These are phyloP conservation scores for Marsdenia floribunda DNA, from an alignment of 257 asterid genomes.

Conservation along the genomic window DNA sequence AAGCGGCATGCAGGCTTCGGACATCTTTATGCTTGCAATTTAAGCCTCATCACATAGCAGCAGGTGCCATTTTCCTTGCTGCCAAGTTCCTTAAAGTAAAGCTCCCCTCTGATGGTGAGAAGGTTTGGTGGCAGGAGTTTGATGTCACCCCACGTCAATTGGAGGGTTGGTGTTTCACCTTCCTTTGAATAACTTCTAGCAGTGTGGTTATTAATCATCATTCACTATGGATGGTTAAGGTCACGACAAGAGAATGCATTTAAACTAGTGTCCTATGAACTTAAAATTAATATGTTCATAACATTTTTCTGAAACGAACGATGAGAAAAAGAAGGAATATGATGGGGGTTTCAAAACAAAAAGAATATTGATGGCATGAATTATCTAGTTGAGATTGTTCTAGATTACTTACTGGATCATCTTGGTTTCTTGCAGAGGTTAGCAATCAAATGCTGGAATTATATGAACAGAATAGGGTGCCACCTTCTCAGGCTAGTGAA, in stretches of 20 bases:
- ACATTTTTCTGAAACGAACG: neutral
- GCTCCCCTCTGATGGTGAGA: conserved; percentile 94
- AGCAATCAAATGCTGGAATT: conserved; percentile 94
- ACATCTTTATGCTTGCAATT: conserved; percentile 97
- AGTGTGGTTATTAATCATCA: conserved; percentile 11
- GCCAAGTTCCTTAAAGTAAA: conserved; percentile 98
- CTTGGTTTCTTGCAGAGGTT: conserved; percentile 65
- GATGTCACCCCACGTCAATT: conserved; percentile 99
- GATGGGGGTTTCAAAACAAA: neutral
- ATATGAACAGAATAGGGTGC: conserved; percentile 69
- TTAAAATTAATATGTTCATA: neutral
- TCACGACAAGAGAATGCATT: neutral
- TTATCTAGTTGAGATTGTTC: no score
- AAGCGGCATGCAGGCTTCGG: conserved; percentile 45
- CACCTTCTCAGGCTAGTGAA: conserved; percentile 66
- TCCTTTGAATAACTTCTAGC: conserved; percentile 31
- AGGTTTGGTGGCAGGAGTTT: conserved; percentile 99
- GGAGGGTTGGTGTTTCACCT: conserved; percentile 80
- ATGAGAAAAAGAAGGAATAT: neutral
- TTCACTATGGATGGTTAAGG: neutral
- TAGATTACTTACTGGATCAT: neutral
- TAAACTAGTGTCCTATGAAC: neutral
- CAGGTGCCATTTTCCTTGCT: conserved; percentile 99
- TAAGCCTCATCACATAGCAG: conserved; percentile 99
- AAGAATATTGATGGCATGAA: neutral